phyloP scores from a whole-genome alignment of 306 rosid species.

The Sechiopsis laciniata region DNA sequence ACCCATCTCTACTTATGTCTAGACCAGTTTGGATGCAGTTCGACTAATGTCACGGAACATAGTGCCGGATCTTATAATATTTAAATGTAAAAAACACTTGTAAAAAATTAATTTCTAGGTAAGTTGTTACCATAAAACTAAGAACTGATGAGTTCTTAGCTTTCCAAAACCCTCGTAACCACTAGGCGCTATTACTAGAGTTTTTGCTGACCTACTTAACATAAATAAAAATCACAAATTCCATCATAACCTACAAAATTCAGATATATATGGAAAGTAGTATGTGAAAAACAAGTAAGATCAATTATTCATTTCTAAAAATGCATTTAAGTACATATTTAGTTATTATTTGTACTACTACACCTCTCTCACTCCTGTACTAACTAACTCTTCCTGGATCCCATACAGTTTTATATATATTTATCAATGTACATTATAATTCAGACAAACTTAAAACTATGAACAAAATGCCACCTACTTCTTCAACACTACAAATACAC shows the following conservation, averaged over 20 bases:
- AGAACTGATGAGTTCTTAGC: too few species aligned
- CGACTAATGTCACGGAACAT: too few species aligned
- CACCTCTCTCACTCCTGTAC: conserved; percentile 30
- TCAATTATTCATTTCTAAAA: conserved; percentile 26
- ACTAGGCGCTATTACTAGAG: too few species aligned
- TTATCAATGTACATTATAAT: background rate
- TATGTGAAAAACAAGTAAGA: conserved; percentile 3
- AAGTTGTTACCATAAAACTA: too few species aligned
- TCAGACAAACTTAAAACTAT: conserved; percentile 30
- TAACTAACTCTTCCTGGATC: conserved; percentile 22
- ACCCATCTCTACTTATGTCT: background rate
- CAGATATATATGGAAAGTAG: background rate
- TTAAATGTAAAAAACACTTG: too few species aligned
- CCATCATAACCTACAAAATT: background rate
- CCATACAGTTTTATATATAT: conserved; percentile 18
- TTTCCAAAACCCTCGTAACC: too few species aligned
- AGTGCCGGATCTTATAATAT: too few species aligned
- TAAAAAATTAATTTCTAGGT: too few species aligned
- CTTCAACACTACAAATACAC: conserved; percentile 25
- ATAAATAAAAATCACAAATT: background rate
- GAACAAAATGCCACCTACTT: conserved; percentile 26
- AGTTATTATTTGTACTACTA: conserved; percentile 26
- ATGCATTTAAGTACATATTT: conserved; percentile 19
- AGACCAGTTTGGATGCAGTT: too few species aligned
- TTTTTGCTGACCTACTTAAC: too few species aligned